A percentile compares a stretch with the other conserved stretches of the same genome.
These are phyloP conservation scores for Phanerodontia chrysosporium DNA, from an alignment of 768 basidiomycete species.

Conservation along the genomic window DNA sequence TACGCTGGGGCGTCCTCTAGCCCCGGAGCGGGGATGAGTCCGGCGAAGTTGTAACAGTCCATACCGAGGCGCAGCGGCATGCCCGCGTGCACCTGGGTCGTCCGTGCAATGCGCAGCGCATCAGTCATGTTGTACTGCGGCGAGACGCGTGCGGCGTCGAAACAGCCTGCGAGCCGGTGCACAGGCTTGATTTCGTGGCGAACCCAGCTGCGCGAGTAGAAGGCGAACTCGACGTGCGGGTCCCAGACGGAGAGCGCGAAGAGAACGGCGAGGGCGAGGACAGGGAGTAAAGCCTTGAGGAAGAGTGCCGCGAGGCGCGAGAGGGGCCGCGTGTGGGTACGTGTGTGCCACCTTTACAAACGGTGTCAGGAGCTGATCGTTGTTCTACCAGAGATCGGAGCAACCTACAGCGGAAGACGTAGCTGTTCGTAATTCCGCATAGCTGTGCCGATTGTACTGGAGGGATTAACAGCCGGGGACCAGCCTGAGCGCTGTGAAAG, in stretches of 20 bases:
- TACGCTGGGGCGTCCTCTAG: constrained; percentile 3
- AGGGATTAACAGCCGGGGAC: not conserved
- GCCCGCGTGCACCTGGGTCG: constrained; percentile 75
- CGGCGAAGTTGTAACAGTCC: constrained; percentile 92
- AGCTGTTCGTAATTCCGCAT: not conserved
- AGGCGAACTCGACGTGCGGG: constrained; percentile 79
- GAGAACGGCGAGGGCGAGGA: constrained; percentile 26
- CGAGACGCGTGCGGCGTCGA: constrained; percentile 55
- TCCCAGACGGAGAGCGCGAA: constrained; percentile 61
- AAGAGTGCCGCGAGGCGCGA: no score
- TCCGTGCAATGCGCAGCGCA: constrained; percentile 58
- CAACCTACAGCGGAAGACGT: not conserved
- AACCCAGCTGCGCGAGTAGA: constrained; percentile 78
- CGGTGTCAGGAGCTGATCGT: no score
- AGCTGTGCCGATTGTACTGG: not conserved
- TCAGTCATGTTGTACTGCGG: constrained; percentile 64
- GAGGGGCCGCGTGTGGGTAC: no score
- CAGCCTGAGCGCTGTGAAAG: not conserved
- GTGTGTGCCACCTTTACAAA: no score
- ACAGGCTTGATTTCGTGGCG: constrained; percentile 61
- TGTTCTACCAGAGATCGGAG: no score
- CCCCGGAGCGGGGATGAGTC: constrained; percentile 53
- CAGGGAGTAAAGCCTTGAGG: constrained; percentile 16
- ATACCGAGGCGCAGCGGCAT: constrained; percentile 71
- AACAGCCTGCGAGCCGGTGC: constrained; percentile 69